Base-by-base conservation (phyloP, 768 basidiomycete genomes). In the Phanerochaete carnosa region DNA sequence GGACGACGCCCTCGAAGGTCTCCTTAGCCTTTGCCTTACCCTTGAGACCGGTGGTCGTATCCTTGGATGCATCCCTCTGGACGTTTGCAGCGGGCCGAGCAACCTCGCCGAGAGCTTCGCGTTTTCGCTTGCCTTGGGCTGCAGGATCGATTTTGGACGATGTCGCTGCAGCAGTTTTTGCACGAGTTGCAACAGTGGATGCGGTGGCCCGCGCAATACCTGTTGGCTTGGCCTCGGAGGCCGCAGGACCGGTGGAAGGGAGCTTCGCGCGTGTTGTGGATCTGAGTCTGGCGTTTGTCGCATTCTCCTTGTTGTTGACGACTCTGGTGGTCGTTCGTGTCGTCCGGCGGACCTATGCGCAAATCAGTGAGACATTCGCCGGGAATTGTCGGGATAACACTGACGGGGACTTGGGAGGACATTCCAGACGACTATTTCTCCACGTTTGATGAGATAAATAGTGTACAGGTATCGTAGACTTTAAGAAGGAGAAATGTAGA, bases 51-150 rank as follows among this genome's bases (percentile, higher is more conserved):
- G 62, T 53, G 33, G 67, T 68, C 7, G 67, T 57, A 0, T 62
- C 69, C 37, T 80, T 82, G 59, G 47, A 63, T 53, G 64, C 59
- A 45, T 52, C 53, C 29, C 71, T 72, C 52, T 68, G 67, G 62
- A 77, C 77, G 63, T 79, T 79, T 66, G 83, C 85, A 67, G 86
- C 85, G 62, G 77, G 69, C 2, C 77, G 76, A 8, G 84, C 83
- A 46, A 92, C 87, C 69, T 93, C 92, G 16, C 83, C 83, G 45
- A 93, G 77, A 0, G 86, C 89, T 52, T 87, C 86, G 22, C 91
- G 87, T 72, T 92, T 92, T 58, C 90, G 83, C 70, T 90, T 90
- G 33, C 81, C 83, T 49, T 80, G 80, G 2, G 77, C 75, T 22
- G 77, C 73, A 15, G 75, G 74, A 45, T 87, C 83, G 23, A 72